phyloP scores from a whole-genome alignment of 176 grass and related monocot genomes.

The Carex myosuroides region DNA sequence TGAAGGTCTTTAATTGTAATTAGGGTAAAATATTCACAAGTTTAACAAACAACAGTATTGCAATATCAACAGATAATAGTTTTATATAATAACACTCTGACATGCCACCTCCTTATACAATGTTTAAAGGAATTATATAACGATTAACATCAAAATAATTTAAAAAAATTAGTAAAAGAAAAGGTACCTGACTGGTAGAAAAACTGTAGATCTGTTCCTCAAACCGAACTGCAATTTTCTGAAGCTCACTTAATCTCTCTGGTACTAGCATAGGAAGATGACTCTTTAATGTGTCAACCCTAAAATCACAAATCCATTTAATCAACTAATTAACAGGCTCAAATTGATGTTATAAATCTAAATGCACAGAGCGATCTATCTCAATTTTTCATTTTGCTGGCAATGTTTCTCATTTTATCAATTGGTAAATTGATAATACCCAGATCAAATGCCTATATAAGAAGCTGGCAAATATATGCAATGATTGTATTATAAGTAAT shows the following conservation, averaged over 20 bases:
- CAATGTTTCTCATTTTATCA: background rate
- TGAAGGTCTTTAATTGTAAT: background rate
- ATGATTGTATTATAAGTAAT: background rate
- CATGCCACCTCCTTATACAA: background rate
- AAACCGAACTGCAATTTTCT: conserved; percentile 60
- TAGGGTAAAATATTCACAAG: background rate
- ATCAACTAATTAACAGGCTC: background rate
- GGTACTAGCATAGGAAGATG: conserved; percentile 45
- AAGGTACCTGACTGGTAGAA: conserved; percentile 50
- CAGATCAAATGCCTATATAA: background rate
- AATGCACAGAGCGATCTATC: background rate
- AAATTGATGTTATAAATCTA: background rate
- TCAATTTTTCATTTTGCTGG: background rate
- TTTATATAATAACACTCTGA: background rate
- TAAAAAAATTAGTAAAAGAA: background rate
- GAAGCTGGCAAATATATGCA: background rate
- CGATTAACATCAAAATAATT: background rate
- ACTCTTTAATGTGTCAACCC: conserved; percentile 83
- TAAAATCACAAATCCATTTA: conserved; percentile 19
- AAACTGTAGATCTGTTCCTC: conserved; percentile 65
- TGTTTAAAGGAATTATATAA: background rate
- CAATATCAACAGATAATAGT: background rate
- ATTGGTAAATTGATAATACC: background rate
- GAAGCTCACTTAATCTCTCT: conserved; percentile 56
- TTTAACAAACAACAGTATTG: background rate